Evolutionary conservation across 805 yeast genomes (phyloP).

Genomic region (Ogataea ganodermae): DNA sequence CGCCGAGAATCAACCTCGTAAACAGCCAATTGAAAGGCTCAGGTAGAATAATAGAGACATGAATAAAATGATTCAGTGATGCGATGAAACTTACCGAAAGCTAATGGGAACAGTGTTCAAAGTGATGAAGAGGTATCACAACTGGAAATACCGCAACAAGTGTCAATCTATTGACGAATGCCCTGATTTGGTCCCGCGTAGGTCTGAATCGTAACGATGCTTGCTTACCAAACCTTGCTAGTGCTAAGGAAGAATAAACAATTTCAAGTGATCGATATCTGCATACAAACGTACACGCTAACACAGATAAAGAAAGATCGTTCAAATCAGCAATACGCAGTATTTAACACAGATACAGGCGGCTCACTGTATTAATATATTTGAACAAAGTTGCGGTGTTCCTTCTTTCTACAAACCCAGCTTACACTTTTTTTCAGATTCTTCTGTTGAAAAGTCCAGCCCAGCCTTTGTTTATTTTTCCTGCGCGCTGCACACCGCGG

Average conservation of each 20-base stretch:
- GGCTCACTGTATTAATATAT: not conserved
- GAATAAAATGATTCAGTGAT: no score
- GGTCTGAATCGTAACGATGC: not conserved
- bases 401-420: not conserved
- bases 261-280: slow-evolving; percentile 5
- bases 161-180: not conserved
- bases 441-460: slow-evolving; percentile 6
- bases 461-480: slow-evolving; percentile 7
- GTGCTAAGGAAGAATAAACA: slow-evolving; percentile 6
- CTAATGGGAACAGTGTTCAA: slow-evolving; percentile 2
- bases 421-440: not conserved
- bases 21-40: not conserved
- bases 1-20: no score
- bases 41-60: not conserved
- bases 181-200: not conserved
- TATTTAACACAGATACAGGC: slow-evolving; percentile 1
- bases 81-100: slow-evolving; percentile 9
- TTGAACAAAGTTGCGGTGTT: not conserved
- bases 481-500: slow-evolving; percentile 1
- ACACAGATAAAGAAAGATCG: not conserved
- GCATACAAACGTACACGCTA: slow-evolving; percentile 5
- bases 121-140: not conserved
- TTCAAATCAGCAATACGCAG: not conserved
- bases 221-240: slow-evolving; percentile 4
- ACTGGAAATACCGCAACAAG: not conserved